Evolutionary conservation across 2,329 filamentous ascomycete species (phyloP).

Genomic region (Calonectria pseudoturangicola): DNA sequence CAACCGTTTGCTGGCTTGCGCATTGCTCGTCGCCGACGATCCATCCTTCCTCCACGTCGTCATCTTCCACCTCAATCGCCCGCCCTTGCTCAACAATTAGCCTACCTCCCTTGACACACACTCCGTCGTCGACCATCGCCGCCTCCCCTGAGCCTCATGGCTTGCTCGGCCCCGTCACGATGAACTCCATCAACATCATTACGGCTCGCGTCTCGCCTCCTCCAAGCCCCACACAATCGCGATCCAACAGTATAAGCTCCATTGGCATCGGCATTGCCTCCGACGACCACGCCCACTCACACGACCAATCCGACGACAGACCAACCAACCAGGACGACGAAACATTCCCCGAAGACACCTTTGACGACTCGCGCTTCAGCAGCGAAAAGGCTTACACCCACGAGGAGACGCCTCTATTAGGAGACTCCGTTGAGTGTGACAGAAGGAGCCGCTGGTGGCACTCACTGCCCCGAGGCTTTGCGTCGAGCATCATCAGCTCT

Average conservation of each 20-base stretch:
- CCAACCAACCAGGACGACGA: slow-evolving; percentile 60
- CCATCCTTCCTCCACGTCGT: slow-evolving; percentile 33
- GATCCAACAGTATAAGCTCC: slow-evolving; percentile 76
- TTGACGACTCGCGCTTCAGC: slow-evolving; percentile 60
- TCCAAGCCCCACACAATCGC: slow-evolving; percentile 72
- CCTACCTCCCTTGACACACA: slow-evolving; percentile 28
- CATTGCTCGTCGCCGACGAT: slow-evolving; percentile 44
- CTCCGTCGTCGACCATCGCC: slow-evolving; percentile 25
- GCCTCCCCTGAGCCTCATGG: slow-evolving; percentile 67
- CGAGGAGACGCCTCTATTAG: slow-evolving; percentile 81
- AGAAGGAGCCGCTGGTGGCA: slow-evolving; percentile 70
- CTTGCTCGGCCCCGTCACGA: slow-evolving; percentile 76
- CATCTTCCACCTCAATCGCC: slow-evolving; percentile 33
- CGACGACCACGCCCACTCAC: slow-evolving; percentile 61
- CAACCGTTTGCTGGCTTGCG: slow-evolving; percentile 38
- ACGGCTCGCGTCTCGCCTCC: slow-evolving; percentile 85
- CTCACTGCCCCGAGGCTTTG: slow-evolving; percentile 80
- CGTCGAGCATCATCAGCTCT: slow-evolving; percentile 82
- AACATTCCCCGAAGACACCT: slow-evolving; percentile 60
- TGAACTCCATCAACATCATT: slow-evolving; percentile 98
- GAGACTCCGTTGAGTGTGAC: slow-evolving; percentile 59
- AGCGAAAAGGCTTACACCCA: slow-evolving; percentile 60
- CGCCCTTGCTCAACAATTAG: slow-evolving; percentile 35
- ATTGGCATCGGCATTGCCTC: slow-evolving; percentile 68
- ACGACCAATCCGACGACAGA: slow-evolving; percentile 55